Conservation (phyloP, 352 stramenopile genomes). For the Sclerospora graminicola region DNA sequence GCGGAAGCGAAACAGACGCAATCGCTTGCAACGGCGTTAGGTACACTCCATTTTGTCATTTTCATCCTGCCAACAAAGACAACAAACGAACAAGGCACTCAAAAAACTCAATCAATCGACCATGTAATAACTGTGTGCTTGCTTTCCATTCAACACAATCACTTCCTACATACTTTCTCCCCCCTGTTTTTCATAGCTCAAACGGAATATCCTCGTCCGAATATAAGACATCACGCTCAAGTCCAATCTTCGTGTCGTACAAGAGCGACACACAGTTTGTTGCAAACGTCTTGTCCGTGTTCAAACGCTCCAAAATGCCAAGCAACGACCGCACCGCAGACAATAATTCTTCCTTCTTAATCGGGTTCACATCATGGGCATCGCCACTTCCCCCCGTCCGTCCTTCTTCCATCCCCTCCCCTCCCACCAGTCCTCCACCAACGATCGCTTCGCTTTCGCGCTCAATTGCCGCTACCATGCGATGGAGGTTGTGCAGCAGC, state of each 20-base stretch:
- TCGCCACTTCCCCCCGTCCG: slow-evolving; percentile 25
- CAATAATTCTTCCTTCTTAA: slow-evolving; percentile 74
- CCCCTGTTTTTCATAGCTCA: slow-evolving; percentile 42
- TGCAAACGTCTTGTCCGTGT: slow-evolving; percentile 48
- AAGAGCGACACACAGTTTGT: slow-evolving; percentile 63
- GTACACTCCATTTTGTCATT: neutral
- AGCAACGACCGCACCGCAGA: slow-evolving; percentile 62
- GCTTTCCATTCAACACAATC: neutral
- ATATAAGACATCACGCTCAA: slow-evolving; percentile 74
- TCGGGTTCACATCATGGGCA: slow-evolving; percentile 74
- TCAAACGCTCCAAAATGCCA: slow-evolving; percentile 58
- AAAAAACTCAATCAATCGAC: slow-evolving; percentile 1
- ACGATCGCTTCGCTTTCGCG: slow-evolving; percentile 26
- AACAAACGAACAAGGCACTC: neutral
- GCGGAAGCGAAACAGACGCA: slow-evolving; percentile 24
- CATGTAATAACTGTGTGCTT: slow-evolving; percentile 7
- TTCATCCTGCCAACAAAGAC: neutral
- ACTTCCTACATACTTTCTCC: slow-evolving; percentile 6
- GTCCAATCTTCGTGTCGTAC: slow-evolving; percentile 74
- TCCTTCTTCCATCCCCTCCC: slow-evolving; percentile 18
- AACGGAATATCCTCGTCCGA: slow-evolving; percentile 74
- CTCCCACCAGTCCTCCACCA: slow-evolving; percentile 14
- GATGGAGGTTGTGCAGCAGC: slow-evolving; percentile 81
- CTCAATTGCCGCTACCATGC: slow-evolving; percentile 63
- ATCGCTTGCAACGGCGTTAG: slow-evolving; percentile 15